phyloP scores from a whole-genome alignment of 345 rosid species.

The Hibiscus tridactylites region DNA sequence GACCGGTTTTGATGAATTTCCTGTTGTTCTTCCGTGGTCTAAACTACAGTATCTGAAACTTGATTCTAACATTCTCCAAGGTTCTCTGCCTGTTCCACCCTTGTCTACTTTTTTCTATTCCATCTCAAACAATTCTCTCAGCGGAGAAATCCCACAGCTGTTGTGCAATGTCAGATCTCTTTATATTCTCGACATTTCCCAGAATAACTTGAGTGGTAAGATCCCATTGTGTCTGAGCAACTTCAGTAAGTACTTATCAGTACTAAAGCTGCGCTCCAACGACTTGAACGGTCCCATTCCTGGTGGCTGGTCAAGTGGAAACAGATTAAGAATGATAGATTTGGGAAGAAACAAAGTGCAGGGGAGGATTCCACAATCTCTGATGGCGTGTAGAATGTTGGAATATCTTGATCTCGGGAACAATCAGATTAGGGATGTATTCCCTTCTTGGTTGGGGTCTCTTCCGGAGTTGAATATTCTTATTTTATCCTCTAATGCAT shows the following conservation, averaged over 20 bases:
- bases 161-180: slow-evolving; percentile 12
- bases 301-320: background rate
- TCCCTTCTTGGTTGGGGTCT: slow-evolving; percentile 14
- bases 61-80: slow-evolving; percentile 1
- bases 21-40: slow-evolving; percentile 15
- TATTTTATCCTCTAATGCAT: background rate
- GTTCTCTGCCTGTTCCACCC: slow-evolving; percentile 11
- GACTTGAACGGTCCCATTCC: slow-evolving; percentile 17
- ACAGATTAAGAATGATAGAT: slow-evolving; percentile 5
- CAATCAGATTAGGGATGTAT: slow-evolving; percentile 2
- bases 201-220: slow-evolving; percentile 2
- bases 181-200: background rate
- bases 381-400: background rate
- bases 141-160: background rate
- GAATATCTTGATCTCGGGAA: slow-evolving; percentile 2
- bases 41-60: background rate
- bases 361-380: slow-evolving; percentile 5
- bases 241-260: background rate
- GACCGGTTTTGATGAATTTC: slow-evolving; percentile 6
- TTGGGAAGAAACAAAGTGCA: slow-evolving; percentile 10
- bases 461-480: slow-evolving; percentile 1
- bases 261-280: slow-evolving; percentile 11
- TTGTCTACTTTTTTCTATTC: background rate
- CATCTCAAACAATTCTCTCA: slow-evolving; percentile 2
- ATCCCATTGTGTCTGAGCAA: slow-evolving; percentile 17